These are phyloP conservation scores for Eucalyptus fibrosa DNA, from an alignment of 345 rosid species.

Conservation along the genomic window DNA sequence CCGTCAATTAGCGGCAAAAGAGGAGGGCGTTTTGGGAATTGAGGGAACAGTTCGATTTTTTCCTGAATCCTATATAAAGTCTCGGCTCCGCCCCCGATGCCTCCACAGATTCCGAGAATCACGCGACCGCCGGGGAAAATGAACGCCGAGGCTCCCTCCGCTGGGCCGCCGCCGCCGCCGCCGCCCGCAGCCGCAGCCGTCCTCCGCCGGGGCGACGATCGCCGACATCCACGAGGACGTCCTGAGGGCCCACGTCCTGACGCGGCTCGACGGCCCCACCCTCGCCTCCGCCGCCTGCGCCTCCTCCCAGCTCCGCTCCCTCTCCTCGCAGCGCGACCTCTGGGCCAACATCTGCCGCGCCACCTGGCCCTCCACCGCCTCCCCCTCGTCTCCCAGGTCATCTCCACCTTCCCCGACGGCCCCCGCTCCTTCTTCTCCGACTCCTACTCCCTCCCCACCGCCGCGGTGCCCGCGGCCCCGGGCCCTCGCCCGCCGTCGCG, in stretches of 20 bases:
- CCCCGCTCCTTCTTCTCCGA: constrained; percentile 68
- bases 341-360: constrained; percentile 42
- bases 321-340: constrained; percentile 23
- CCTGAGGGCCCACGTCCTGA: constrained; percentile 43
- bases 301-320: constrained; percentile 33
- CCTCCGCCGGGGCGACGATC: not conserved
- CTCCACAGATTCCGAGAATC: not conserved
- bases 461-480: not conserved
- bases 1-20: not conserved
- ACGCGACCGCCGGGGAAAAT: not conserved
- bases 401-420: constrained; percentile 29
- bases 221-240: constrained; percentile 44
- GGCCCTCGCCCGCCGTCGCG: not conserved
- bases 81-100: not conserved
- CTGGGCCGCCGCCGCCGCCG: not conserved
- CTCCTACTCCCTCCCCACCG: constrained; percentile 19
- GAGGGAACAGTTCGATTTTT: not conserved
- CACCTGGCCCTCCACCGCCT: constrained; percentile 71
- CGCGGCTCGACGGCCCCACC: constrained; percentile 61
- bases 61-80: not conserved
- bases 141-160: not conserved
- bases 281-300: constrained; percentile 49
- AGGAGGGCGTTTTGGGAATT: not conserved
- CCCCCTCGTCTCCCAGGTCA: constrained; percentile 14
- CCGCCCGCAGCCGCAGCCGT: not conserved